Conservation (phyloP, 2,329 filamentous ascomycete genomes). For the Pseudocercospora macadamiae region DNA sequence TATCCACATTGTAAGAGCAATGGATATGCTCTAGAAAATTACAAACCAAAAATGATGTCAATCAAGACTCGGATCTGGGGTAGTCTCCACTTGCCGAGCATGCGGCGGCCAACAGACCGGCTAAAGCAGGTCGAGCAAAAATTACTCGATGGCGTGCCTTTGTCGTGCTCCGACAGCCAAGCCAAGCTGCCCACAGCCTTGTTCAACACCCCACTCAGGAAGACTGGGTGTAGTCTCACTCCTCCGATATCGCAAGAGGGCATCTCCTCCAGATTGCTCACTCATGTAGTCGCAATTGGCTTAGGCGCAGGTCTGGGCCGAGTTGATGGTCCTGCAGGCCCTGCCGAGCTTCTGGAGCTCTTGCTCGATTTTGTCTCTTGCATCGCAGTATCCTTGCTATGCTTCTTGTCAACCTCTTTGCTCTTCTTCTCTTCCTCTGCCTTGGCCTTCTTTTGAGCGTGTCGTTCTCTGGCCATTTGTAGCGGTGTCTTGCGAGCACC, state of each 20-base stretch:
- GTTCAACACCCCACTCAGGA: too few relatives aligned
- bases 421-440: constrained; percentile 27
- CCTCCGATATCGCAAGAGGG: too few relatives aligned
- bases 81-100: constrained; percentile 20
- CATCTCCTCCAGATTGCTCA: too few relatives aligned
- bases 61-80: constrained; percentile 11
- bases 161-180: background rate
- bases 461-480: constrained; percentile 61
- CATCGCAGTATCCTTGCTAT: background rate
- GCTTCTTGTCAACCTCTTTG: too few relatives aligned
- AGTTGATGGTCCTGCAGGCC: constrained; percentile 5
- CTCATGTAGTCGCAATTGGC: constrained; percentile 12
- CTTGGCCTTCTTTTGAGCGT: constrained; percentile 51
- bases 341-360: constrained; percentile 10
- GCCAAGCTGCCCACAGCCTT: background rate
- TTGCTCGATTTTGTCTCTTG: too few relatives aligned
- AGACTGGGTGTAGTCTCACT: too few relatives aligned
- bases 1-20: background rate
- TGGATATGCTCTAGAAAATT: background rate
- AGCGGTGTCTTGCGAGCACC: constrained; percentile 52
- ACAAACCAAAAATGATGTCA: constrained; percentile 14
- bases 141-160: background rate
- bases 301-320: constrained; percentile 11
- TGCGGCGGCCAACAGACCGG: constrained; percentile 4
- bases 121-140: background rate